Evolutionary conservation across 257 asterid genomes (phyloP).

Genomic region (Verbena officinalis): DNA sequence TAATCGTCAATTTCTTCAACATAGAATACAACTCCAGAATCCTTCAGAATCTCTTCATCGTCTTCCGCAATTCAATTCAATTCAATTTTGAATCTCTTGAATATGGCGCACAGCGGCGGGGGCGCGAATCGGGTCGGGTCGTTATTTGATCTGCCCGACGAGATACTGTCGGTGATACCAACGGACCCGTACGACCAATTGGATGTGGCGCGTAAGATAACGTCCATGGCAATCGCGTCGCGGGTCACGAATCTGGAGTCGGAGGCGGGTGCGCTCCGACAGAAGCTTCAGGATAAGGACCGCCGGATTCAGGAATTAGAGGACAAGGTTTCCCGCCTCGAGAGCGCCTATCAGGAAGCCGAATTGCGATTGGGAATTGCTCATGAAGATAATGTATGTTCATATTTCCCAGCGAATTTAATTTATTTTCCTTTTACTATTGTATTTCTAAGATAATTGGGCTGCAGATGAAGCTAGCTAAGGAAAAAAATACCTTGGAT

Average conservation of each 20-base stretch:
- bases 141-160: slow-evolving; percentile 55
- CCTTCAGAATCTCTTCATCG: too few relatives aligned
- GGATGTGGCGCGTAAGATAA: slow-evolving; percentile 84
- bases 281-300: slow-evolving; percentile 58
- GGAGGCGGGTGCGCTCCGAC: slow-evolving; percentile 50
- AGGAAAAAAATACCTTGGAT: slow-evolving; percentile 64
- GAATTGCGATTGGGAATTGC: slow-evolving; percentile 54
- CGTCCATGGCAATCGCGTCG: slow-evolving; percentile 84
- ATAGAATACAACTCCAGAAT: neutral
- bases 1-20: neutral
- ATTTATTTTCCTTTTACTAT: neutral
- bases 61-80: neutral
- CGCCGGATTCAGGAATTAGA: slow-evolving; percentile 48
- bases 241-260: slow-evolving; percentile 69
- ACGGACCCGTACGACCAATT: slow-evolving; percentile 79
- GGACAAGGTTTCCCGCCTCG: slow-evolving; percentile 55
- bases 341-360: slow-evolving; percentile 48
- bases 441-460: neutral
- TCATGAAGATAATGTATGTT: slow-evolving; percentile 57
- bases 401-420: neutral
- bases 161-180: slow-evolving; percentile 65
- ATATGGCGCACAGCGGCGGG: slow-evolving; percentile 47
- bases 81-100: neutral
- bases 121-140: slow-evolving; percentile 34
- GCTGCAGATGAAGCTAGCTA: slow-evolving; percentile 54